Percentiles rank a stretch among this genome's conserved stretches.
These are phyloP conservation scores for Tetraselmis chui DNA, from an alignment of 139 green algal species.

Conservation along the genomic window DNA sequence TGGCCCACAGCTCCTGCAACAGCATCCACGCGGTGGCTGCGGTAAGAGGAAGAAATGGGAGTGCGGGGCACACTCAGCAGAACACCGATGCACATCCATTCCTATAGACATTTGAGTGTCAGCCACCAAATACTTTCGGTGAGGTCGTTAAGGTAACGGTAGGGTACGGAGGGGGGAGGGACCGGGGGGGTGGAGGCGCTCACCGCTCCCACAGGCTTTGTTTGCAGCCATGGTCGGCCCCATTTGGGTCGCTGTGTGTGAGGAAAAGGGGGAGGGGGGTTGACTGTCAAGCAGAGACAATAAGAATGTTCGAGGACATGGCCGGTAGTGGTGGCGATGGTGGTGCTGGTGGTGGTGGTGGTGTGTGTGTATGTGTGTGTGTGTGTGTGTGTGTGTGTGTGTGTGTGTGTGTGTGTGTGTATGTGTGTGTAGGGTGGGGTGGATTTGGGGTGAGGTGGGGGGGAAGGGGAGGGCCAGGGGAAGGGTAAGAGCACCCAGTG, in stretches of 20 bases:
- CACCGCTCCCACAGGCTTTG: constrained; percentile 21
- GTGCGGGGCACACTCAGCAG: background rate
- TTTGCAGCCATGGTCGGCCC: background rate
- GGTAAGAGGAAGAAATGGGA: too few relatives aligned
- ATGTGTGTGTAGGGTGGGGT: background rate
- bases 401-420: background rate
- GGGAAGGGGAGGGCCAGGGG: too few relatives aligned
- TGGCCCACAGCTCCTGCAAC: background rate
- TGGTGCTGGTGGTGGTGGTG: too few relatives aligned
- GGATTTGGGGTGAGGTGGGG: too few relatives aligned
- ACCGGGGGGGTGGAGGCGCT: background rate
- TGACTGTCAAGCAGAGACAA: too few relatives aligned
- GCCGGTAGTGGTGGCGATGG: too few relatives aligned
- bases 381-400: too few relatives aligned
- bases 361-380: too few relatives aligned
- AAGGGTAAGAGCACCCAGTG: constrained; percentile 28
- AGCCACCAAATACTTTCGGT: too few relatives aligned
- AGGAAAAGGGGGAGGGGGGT: background rate
- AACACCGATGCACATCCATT: too few relatives aligned
- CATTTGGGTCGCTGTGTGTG: constrained; percentile 3
- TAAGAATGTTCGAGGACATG: too few relatives aligned
- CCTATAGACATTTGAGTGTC: too few relatives aligned
- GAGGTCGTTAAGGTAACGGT: background rate
- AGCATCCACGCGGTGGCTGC: background rate
- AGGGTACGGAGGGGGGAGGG: background rate